These are phyloP conservation scores for Atalantia buxifolia DNA, from an alignment of 345 rosid species.

Conservation along the genomic window DNA sequence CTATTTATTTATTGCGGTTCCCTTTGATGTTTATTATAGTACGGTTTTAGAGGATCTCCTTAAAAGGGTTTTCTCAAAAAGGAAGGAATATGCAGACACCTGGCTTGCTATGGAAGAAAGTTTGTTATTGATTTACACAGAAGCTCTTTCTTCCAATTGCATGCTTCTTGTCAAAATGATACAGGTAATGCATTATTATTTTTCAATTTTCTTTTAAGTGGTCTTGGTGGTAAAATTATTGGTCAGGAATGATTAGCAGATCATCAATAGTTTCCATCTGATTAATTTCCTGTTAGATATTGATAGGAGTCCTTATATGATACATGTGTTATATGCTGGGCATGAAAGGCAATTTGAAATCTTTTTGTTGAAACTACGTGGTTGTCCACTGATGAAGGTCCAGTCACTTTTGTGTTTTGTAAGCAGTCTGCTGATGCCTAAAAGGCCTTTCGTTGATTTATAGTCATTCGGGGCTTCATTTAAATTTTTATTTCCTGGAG, in stretches of 20 bases:
- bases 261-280: not conserved
- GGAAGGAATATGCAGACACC: conserved; percentile 50
- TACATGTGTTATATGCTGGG: conserved; percentile 14
- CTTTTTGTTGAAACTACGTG: conserved; percentile 8
- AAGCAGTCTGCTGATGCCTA: not conserved
- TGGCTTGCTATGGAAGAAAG: conserved; percentile 59
- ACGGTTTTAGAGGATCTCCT: conserved; percentile 68
- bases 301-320: conserved; percentile 4
- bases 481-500: not conserved
- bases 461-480: not conserved
- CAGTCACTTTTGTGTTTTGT: not conserved
- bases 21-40: conserved; percentile 42
- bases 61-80: conserved; percentile 58
- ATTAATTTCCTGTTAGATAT: not conserved
- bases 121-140: conserved; percentile 57
- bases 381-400: not conserved
- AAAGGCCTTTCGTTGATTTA: not conserved
- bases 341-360: conserved; percentile 6
- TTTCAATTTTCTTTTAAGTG: conserved; percentile 1
- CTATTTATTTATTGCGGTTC: conserved; percentile 9
- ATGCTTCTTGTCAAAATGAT: conserved; percentile 60
- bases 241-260: not conserved
- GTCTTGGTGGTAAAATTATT: not conserved
- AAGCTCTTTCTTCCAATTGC: conserved; percentile 73
- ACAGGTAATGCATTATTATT: conserved; percentile 43